Evolutionary conservation across 2,329 filamentous ascomycete species (phyloP).

Genomic region (Stagonosporopsis tanaceti): DNA sequence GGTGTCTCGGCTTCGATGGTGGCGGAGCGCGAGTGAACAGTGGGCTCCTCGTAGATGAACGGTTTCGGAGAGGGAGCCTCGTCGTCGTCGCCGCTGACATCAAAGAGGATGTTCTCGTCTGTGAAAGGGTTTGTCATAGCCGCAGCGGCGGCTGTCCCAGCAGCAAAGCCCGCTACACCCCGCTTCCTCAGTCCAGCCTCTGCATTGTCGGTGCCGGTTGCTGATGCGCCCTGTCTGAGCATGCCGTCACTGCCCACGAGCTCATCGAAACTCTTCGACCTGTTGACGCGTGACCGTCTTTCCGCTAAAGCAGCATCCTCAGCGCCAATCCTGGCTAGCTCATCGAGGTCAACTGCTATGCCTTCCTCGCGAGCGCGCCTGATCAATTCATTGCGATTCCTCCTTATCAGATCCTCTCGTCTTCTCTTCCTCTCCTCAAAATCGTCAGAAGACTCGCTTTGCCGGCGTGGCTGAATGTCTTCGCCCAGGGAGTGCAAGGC

Average conservation of each 20-base stretch:
- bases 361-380: slow-evolving; percentile 49
- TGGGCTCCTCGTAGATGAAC: slow-evolving; percentile 35
- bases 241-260: slow-evolving; percentile 52
- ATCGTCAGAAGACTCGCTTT: slow-evolving; percentile 43
- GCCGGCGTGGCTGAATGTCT: slow-evolving; percentile 60
- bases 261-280: slow-evolving; percentile 50
- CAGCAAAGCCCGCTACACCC: slow-evolving; percentile 48
- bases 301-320: slow-evolving; percentile 37
- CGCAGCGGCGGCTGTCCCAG: slow-evolving; percentile 48
- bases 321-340: slow-evolving; percentile 46
- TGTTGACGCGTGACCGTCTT: slow-evolving; percentile 28
- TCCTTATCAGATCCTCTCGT: slow-evolving; percentile 44
- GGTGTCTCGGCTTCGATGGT: slow-evolving; percentile 34
- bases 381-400: slow-evolving; percentile 49
- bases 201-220: slow-evolving; percentile 34
- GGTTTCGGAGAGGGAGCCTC: slow-evolving; percentile 41
- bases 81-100: slow-evolving; percentile 47
- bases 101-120: slow-evolving; percentile 54
- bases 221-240: slow-evolving; percentile 39
- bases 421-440: slow-evolving; percentile 40
- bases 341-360: slow-evolving; percentile 52
- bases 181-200: slow-evolving; percentile 37
- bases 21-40: slow-evolving; percentile 27
- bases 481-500: slow-evolving; percentile 67
- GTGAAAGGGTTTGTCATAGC: slow-evolving; percentile 55